Conservation (phyloP, 805 yeast species). For the Lachancea nothofagi region DNA sequence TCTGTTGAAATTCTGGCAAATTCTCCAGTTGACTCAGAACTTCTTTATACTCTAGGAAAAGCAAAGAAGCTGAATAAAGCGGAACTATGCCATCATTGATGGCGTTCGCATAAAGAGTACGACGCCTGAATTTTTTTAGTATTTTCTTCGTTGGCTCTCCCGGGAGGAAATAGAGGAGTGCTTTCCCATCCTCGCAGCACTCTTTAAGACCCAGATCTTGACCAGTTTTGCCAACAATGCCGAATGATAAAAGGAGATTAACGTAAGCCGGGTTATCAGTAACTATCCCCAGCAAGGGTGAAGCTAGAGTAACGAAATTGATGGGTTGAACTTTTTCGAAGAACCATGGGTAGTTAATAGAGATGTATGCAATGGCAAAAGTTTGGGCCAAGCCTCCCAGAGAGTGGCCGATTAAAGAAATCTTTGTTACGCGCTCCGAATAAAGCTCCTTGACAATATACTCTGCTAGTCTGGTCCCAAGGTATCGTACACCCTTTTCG, state of each 20-base stretch:
- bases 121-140: conserved; percentile 48
- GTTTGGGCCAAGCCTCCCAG: conserved; percentile 75
- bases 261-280: conserved; percentile 75
- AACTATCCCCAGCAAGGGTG: conserved; percentile 71
- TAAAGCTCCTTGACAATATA: conserved; percentile 46
- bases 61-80: conserved; percentile 60
- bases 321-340: conserved; percentile 54
- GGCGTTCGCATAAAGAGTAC: conserved; percentile 73
- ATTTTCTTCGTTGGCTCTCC: conserved; percentile 61
- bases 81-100: conserved; percentile 82
- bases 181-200: conserved; percentile 40
- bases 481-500: conserved; percentile 68
- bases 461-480: conserved; percentile 69
- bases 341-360: conserved; percentile 62
- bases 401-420: conserved; percentile 76
- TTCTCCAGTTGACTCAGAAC: conserved; percentile 27
- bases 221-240: conserved; percentile 77
- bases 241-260: conserved; percentile 61
- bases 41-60: conserved; percentile 64
- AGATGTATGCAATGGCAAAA: conserved; percentile 69
- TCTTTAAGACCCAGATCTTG: conserved; percentile 61
- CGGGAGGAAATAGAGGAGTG: conserved; percentile 57
- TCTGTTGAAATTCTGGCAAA: conserved; percentile 23
- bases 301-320: conserved; percentile 67
- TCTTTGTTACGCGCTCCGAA: conserved; percentile 41